Evolutionary conservation across 306 rosid species (phyloP).

Genomic region (Prunus mira): DNA sequence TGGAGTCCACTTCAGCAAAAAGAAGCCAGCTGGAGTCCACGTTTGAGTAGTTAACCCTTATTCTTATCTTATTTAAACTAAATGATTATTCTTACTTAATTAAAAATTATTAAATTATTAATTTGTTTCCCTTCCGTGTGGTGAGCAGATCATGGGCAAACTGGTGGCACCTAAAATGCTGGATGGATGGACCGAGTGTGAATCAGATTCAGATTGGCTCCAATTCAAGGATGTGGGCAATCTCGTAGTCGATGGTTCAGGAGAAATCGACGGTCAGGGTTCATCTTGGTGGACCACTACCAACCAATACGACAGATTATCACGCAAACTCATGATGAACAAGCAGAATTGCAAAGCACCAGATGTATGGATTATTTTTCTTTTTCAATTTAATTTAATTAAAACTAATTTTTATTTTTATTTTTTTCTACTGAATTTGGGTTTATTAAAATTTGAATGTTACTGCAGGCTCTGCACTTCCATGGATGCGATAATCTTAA

Average conservation of each 20-base stretch:
- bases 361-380: too few relatives aligned
- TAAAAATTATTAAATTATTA: too few relatives aligned
- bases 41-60: too few relatives aligned
- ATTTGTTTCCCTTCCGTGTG: not conserved
- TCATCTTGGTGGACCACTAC: slow-evolving; percentile 4
- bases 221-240: not conserved
- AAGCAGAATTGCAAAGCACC: not conserved
- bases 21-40: too few relatives aligned
- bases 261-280: slow-evolving; percentile 19
- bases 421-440: not conserved
- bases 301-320: not conserved
- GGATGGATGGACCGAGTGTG: slow-evolving; percentile 3
- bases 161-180: slow-evolving; percentile 12
- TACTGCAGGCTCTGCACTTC: slow-evolving; percentile 12
- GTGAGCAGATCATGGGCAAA: slow-evolving; percentile 7
- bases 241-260: slow-evolving; percentile 9
- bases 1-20: too few relatives aligned
- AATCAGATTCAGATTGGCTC: not conserved
- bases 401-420: not conserved
- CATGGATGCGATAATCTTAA: not conserved
- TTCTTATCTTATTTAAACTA: too few relatives aligned
- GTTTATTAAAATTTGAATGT: not conserved
- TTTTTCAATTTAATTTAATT: not conserved
- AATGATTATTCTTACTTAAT: too few relatives aligned
- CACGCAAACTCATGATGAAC: not conserved